Conservation (phyloP, 352 stramenopile species). For the Phytophthora europaea region DNA sequence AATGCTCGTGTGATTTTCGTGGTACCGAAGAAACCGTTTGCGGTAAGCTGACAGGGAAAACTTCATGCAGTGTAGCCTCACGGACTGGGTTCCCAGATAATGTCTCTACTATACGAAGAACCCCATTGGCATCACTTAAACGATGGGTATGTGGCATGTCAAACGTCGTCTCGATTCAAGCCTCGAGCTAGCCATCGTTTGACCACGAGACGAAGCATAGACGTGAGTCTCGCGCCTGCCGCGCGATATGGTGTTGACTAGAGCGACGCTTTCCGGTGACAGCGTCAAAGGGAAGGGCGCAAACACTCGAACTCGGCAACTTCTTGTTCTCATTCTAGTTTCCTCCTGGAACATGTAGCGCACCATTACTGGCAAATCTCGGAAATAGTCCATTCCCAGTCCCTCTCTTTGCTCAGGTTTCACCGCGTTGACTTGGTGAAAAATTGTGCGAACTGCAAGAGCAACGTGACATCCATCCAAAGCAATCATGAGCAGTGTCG, state of each 20-base stretch:
- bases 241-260: not conserved
- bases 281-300: conserved; percentile 16
- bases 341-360: not conserved
- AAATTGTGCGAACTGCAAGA: conserved; percentile 19
- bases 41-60: not conserved
- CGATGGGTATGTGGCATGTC: not conserved
- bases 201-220: not conserved
- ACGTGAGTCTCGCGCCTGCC: not conserved
- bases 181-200: not conserved
- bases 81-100: not conserved
- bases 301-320: conserved; percentile 16
- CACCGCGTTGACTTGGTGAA: not conserved
- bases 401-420: not conserved
- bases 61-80: not conserved
- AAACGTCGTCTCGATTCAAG: not conserved
- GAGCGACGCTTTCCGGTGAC: conserved; percentile 5
- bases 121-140: not conserved
- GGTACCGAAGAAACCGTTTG: not conserved
- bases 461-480: conserved; percentile 20
- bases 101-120: not conserved
- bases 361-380: conserved; percentile 6
- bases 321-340: not conserved
- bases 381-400: conserved; percentile 19
- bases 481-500: conserved; percentile 19
- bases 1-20: not conserved